Base-by-base conservation (phyloP, 352 stramenopile species). In the Phytophthora cactorum region DNA sequence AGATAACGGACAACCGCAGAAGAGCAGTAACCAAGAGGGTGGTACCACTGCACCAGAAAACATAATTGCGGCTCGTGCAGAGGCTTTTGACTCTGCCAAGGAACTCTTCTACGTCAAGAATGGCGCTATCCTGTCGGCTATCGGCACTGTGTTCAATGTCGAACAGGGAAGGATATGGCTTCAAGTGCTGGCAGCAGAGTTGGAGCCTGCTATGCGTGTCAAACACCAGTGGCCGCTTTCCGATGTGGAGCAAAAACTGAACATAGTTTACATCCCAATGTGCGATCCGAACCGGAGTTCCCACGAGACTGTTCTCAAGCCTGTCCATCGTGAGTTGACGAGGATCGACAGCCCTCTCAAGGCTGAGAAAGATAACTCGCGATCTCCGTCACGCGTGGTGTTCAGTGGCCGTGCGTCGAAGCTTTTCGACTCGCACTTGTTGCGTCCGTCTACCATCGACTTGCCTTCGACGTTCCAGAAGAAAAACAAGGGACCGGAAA, bases 371-470 rank as follows among this genome's bases (percentile, higher is more conserved):
- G 54, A 78, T 44, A 61, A 44, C 3, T 43, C 32, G 2, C 52
- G 38, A 29, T 74, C 67, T 45, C 63, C 71, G 4, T 81, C 85
- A 9, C 79, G 78, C 2, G 82, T 93, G 2, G 83, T 93, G 12
- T 91, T 91, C 36, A 88, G 66, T 44, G 85, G 83, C 9, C 82
- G 85, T 14, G 85, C 85, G 15, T 93, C 85, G 2, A 90, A 91
- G 47, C 70, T 93, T 6, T 93, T 93, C 59, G 79, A 81, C 5
- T 91, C 82, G 9, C 77, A 88, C 28, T 55, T 92, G 47, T 63
- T 92, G 59, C 81, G 75, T 46, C 72, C 79, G 12, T 92, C 84
- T 15, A 92, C 84, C 0, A 82, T 90, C 25, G 76, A 88, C 29
- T 55, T 88, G 34, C 66, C 66, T 2, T 68, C 71, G 4, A 25